Evolutionary conservation across 768 basidiomycete species (phyloP), one percentile per base, ranked within the genome.

Genomic region (Russula lepida): DNA sequence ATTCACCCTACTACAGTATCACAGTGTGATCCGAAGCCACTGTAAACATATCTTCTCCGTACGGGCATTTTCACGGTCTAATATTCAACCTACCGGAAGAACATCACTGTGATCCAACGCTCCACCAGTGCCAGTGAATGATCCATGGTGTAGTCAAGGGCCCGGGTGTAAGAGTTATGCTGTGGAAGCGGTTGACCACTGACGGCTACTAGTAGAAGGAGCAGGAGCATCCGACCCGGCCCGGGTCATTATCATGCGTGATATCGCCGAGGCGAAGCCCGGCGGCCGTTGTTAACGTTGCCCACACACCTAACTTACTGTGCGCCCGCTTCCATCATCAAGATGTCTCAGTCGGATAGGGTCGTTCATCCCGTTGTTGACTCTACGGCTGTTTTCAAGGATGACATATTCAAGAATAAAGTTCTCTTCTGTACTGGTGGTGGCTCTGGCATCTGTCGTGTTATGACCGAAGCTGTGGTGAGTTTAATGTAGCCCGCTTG

Each of bases 341-440:
- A 4, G 33, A 80, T 81, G 82, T 66, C 81, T 8, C 70, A 77
- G 15, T 59, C 67, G 61, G 68, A 71, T 25, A 6, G 25, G 28
- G 73, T 80, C 54, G 71, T 79, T 28, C 73, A 76, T 27, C 80
- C 85, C 0, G 69, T 79, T 21, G 74, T 75, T 30, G 74, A 77
- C 61, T 89, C 88, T 0, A 79, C 77, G 0, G 68, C 80, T 44
- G 75, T 89, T 57, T 98, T 95, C 80, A 85, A 83, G 66, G 69
- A 75, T 1, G 86, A 89, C 65, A 79, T 98, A 32, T 95, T 95
- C 83, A 83, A 85, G 64, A 92, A 89, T 62, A 97, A 95, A 71
- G 91, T 95, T 23, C 76, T 91, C 4, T 89, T 92, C 74, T 92
- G 88, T 74, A 95, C 93, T 0, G 94, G 93, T 39, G 94, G 92